Conservation (phyloP, 2,329 filamentous ascomycete genomes). For the Trichophyton schoenleinii region DNA sequence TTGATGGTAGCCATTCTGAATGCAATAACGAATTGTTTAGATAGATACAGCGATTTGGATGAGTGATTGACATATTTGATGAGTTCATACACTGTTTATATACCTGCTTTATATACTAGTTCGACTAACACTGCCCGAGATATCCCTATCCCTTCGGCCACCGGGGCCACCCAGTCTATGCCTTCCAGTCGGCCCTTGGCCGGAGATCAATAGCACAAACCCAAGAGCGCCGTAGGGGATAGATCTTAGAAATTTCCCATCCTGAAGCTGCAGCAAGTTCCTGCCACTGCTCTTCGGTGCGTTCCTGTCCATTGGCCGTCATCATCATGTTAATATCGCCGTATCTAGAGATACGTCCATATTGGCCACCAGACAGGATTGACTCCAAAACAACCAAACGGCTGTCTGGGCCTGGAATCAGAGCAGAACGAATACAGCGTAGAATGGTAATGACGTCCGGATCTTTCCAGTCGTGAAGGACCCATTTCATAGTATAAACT, state of each 20-base stretch:
- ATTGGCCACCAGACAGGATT: not conserved
- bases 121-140: not conserved
- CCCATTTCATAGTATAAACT: constrained; percentile 30
- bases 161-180: not conserved
- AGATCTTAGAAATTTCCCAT: not conserved
- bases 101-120: not conserved
- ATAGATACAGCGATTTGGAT: not conserved
- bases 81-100: not conserved
- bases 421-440: not conserved
- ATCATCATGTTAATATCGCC: not conserved
- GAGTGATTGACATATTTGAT: not conserved
- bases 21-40: not conserved
- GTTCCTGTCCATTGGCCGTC: not conserved
- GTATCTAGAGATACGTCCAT: not conserved
- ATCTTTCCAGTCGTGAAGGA: not conserved
- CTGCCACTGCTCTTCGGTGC: not conserved
- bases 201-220: not conserved
- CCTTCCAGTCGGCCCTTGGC: not conserved
- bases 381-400: not conserved
- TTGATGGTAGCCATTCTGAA: not conserved
- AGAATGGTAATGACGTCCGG: not conserved
- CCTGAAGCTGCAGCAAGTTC: not conserved
- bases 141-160: not conserved
- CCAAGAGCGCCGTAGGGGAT: not conserved
- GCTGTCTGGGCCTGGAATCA: not conserved